These are phyloP conservation scores for Saraca asoca DNA, from an alignment of 331 rosid species.

Conservation along the genomic window DNA sequence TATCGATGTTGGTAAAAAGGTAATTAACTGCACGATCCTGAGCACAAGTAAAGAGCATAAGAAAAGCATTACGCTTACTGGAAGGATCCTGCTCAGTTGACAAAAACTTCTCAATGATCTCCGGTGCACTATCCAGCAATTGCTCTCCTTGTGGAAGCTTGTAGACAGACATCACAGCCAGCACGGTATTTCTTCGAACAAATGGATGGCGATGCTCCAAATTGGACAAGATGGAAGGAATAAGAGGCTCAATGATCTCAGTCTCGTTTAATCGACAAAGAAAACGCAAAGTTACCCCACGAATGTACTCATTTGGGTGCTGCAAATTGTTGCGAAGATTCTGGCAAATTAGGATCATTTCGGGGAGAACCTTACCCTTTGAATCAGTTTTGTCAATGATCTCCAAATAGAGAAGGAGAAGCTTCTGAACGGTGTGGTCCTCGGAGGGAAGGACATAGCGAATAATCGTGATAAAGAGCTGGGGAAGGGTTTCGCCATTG, in stretches of 20 bases:
- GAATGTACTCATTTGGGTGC: constrained; percentile 88
- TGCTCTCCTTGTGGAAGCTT: constrained; percentile 87
- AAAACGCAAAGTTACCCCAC: constrained; percentile 89
- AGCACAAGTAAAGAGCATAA: constrained; percentile 85
- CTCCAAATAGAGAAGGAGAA: constrained; percentile 90
- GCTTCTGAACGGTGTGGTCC: constrained; percentile 94
- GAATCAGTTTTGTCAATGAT: constrained; percentile 92
- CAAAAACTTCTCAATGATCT: constrained; percentile 77
- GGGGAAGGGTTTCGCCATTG: constrained; percentile 88
- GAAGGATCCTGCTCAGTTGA: constrained; percentile 76
- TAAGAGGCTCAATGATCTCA: constrained; percentile 86
- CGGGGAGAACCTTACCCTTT: constrained; percentile 81
- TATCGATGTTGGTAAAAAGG: constrained; percentile 61
- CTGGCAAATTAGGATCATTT: constrained; percentile 96
- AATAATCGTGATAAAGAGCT: constrained; percentile 87
- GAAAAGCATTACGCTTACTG: constrained; percentile 88
- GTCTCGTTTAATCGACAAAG: constrained; percentile 87
- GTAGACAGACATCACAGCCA: constrained; percentile 80
- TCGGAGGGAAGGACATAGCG: constrained; percentile 94
- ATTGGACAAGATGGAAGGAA: constrained; percentile 78
- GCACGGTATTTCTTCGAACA: constrained; percentile 78
- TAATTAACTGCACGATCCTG: constrained; percentile 86
- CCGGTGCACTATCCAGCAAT: constrained; percentile 78
- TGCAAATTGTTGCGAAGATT: constrained; percentile 90
- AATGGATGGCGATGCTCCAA: constrained; percentile 93